Percentiles rank a stretch among this genome's conserved stretches.
Evolutionary conservation across 2,329 filamentous ascomycete genomes (phyloP).

Genomic region (Colletotrichum plurivorum): DNA sequence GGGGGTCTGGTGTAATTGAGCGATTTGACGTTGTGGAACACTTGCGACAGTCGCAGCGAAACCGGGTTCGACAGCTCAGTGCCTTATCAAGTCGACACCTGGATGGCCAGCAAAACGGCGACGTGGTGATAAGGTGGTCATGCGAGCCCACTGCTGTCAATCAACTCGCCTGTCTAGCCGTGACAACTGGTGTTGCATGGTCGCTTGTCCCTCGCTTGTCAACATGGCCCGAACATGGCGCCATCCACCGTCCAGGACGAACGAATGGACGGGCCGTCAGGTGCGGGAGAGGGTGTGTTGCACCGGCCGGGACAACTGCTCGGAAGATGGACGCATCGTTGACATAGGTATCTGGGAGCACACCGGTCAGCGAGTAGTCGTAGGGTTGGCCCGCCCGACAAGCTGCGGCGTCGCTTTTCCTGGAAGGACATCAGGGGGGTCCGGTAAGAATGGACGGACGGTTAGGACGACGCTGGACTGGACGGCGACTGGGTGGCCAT

Average conservation of each 20-base stretch:
- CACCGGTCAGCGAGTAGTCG: constrained; percentile 27
- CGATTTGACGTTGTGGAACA: constrained; percentile 23
- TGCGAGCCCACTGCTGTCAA: constrained; percentile 13
- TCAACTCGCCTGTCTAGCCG: constrained; percentile 6
- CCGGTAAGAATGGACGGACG: constrained; percentile 11
- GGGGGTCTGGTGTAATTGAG: constrained; percentile 4
- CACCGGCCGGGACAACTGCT: constrained; percentile 24
- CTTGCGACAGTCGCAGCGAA: constrained; percentile 6
- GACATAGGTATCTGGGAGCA: constrained; percentile 21
- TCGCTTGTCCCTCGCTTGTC: constrained; percentile 11
- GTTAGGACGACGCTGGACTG: not conserved
- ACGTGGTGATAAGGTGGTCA: constrained; percentile 20
- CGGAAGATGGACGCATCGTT: constrained; percentile 18
- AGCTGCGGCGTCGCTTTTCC: constrained; percentile 13
- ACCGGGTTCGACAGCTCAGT: constrained; percentile 10
- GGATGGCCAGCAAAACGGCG: constrained; percentile 21
- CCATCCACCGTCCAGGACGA: constrained; percentile 15
- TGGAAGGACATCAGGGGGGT: constrained; percentile 30
- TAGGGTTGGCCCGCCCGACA: constrained; percentile 32
- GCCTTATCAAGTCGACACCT: constrained; percentile 10
- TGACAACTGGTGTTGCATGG: constrained; percentile 21
- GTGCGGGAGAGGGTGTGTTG: constrained; percentile 23
- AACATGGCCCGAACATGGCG: constrained; percentile 18
- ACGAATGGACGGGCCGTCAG: constrained; percentile 22
- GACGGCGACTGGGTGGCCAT: not conserved